Base-by-base conservation (phyloP, 2,329 filamentous ascomycete species). In the Claviceps monticola region DNA sequence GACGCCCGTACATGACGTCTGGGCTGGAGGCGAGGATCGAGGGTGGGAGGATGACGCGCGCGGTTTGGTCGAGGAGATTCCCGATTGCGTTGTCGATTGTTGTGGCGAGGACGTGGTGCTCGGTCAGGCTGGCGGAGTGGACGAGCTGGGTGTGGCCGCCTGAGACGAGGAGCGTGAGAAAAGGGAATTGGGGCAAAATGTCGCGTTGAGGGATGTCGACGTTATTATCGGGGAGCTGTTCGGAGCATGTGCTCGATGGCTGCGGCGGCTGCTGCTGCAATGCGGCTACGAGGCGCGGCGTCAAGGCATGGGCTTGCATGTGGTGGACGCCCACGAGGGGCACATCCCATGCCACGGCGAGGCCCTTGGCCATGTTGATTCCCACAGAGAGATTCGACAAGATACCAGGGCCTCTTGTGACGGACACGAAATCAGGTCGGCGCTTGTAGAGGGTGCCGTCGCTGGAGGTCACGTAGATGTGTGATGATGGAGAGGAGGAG, bases 251-350 rank as follows among this genome's bases (percentile, higher is more conserved):
- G 21, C 38, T 14, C 11, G 38, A 17, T 6, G 11, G 4, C 36
- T 9, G 41, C 17, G 41, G 41, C 7, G 11, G 41, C 1, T n/a
- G 17, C 46, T 17, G 37, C 9, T 23, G 34, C 54, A 91, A 67
- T 5, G 86, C 85, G 36, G 73, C 69, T 4, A 84, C 82, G 43
- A 98, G 76, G 9, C 88, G 77, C 16, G 91, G 86, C 17, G 93
- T 97, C 56, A 98, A 71, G 17, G 93, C 85, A 67, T 98, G 93
- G 11, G 90, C 93, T 65, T 96, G 90, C 93, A 98, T 97, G 67
- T 98, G 93, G 66, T 98, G 86, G 1, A 96, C 86, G 0, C 82
- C 93, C 1, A 97, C 66, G 36, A 97, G 71, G 3, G 91, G 90
- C 39, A 89, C 76, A 56, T 82, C 76, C 87, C 87, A 95, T 39